Conservation (phyloP, 2,329 filamentous ascomycete genomes). For the Ascochyta pisi region DNA sequence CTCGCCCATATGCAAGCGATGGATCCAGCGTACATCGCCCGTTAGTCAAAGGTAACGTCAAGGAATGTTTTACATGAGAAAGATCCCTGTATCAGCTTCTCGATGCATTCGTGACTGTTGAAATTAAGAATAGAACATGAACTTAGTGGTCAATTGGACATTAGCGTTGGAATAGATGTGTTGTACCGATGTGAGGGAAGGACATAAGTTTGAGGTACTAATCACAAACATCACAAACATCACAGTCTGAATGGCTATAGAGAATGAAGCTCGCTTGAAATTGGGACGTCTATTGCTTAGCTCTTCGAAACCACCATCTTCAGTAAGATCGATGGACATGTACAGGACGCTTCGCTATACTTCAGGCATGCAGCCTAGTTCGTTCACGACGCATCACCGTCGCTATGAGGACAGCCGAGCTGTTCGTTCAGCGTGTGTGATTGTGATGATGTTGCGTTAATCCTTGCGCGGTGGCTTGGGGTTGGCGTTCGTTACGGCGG, state of each 20-base stretch:
- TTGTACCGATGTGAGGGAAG: not conserved
- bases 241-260: not conserved
- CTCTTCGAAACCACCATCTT: slow-evolving; percentile 13
- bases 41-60: not conserved
- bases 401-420: not conserved
- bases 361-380: not conserved
- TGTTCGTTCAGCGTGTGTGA: not conserved
- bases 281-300: slow-evolving; percentile 21
- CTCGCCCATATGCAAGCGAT: slow-evolving; percentile 4
- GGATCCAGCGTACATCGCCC: not conserved
- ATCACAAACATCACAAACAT: not conserved
- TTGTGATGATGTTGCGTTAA: not conserved
- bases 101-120: not conserved
- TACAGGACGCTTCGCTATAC: slow-evolving; percentile 11
- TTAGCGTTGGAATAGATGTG: not conserved
- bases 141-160: not conserved
- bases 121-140: not conserved
- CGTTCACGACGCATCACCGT: not conserved
- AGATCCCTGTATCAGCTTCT: not conserved
- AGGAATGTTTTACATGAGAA: not conserved
- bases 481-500: slow-evolving; percentile 84
- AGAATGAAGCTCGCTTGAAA: slow-evolving; percentile 5
- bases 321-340: slow-evolving; percentile 11
- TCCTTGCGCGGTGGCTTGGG: slow-evolving; percentile 65
- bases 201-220: not conserved